These are phyloP conservation scores for Thermoascus crustaceus DNA, from an alignment of 2,329 filamentous ascomycete species.

Conservation along the genomic window DNA sequence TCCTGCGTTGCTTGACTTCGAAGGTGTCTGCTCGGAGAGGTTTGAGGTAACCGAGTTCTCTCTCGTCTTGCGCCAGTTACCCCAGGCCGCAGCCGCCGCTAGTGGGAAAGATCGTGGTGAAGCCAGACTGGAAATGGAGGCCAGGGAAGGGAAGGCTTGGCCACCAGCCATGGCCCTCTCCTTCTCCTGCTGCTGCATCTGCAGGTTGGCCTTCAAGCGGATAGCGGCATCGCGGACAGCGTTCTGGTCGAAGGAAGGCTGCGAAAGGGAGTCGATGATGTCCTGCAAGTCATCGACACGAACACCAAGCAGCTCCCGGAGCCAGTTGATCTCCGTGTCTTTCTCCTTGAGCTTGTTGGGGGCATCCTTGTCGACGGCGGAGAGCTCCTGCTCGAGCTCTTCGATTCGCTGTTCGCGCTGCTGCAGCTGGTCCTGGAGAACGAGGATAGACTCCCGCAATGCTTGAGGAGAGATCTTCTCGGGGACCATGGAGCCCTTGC, in stretches of 20 bases:
- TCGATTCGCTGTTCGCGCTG: slow-evolving; percentile 88
- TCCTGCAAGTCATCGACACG: slow-evolving; percentile 87
- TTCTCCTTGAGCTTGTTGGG: slow-evolving; percentile 78
- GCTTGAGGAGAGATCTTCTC: slow-evolving; percentile 93
- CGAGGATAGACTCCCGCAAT: slow-evolving; percentile 89
- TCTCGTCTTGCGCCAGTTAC: slow-evolving; percentile 75
- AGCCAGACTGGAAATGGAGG: slow-evolving; percentile 66
- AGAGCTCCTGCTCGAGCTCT: slow-evolving; percentile 65
- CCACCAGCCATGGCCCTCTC: slow-evolving; percentile 70
- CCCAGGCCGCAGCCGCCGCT: slow-evolving; percentile 91
- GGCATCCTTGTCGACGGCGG: slow-evolving; percentile 65
- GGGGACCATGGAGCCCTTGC: slow-evolving; percentile 46
- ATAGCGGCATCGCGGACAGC: slow-evolving; percentile 84
- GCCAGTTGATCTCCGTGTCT: slow-evolving; percentile 89
- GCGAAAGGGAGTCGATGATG: slow-evolving; percentile 71
- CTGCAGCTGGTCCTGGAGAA: slow-evolving; percentile 92
- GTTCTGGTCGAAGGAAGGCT: slow-evolving; percentile 67
- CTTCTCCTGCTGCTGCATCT: slow-evolving; percentile 96
- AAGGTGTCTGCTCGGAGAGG: slow-evolving; percentile 47
- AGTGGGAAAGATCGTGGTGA: slow-evolving; percentile 72
- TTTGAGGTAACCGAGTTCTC: too few relatives aligned
- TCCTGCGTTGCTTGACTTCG: slow-evolving; percentile 48
- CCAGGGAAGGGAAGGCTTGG: slow-evolving; percentile 62
- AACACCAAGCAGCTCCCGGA: slow-evolving; percentile 85
- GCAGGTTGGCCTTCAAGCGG: slow-evolving; percentile 82